Conservation (phyloP, 768 basidiomycete genomes). For the Rhizopogon vesiculosus region DNA sequence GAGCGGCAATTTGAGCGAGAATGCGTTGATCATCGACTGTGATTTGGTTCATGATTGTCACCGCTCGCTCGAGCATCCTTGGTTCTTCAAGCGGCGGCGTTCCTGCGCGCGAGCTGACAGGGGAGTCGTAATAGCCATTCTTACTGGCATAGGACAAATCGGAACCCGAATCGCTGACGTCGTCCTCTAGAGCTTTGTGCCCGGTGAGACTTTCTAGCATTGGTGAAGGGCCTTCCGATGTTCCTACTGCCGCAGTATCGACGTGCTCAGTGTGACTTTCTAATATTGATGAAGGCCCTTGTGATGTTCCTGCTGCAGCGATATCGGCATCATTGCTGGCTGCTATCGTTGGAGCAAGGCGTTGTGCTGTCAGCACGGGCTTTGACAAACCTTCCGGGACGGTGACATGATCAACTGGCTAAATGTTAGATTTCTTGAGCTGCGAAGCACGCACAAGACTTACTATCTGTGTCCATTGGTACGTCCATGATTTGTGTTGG, state of each 20-base stretch:
- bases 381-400: background rate
- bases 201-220: too few species aligned
- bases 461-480: slow-evolving; percentile 19
- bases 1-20: slow-evolving; percentile 6
- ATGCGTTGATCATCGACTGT: slow-evolving; percentile 13
- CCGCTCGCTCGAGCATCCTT: slow-evolving; percentile 14
- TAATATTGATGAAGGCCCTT: background rate
- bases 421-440: background rate
- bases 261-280: background rate
- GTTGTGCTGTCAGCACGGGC: background rate
- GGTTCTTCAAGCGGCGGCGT: slow-evolving; percentile 16
- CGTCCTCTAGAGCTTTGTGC: background rate
- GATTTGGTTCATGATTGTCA: slow-evolving; percentile 23
- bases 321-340: too few species aligned
- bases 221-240: background rate
- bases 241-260: too few species aligned
- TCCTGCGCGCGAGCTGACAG: slow-evolving; percentile 17
- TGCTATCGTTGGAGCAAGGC: background rate
- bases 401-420: background rate
- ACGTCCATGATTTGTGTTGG: slow-evolving; percentile 8
- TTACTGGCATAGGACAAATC: slow-evolving; percentile 19
- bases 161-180: slow-evolving; percentile 20
- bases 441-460: slow-evolving; percentile 14
- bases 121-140: slow-evolving; percentile 15
- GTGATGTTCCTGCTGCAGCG: background rate